phyloP scores from a whole-genome alignment of 495 filamentous ascomycete species.

The Podospora sp. region DNA sequence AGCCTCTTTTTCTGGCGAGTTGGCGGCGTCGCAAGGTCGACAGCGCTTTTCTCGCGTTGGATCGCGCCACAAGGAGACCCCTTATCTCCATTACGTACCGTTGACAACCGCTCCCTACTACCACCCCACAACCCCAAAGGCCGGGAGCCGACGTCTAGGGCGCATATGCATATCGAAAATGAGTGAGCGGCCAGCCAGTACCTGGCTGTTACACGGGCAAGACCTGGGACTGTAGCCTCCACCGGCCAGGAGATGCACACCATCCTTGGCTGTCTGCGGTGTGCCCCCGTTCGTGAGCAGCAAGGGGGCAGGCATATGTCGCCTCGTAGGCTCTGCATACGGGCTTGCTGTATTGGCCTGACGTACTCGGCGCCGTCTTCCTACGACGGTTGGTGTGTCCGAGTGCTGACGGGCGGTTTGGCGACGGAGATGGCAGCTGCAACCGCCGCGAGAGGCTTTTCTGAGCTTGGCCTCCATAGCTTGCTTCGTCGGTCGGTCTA shows the following conservation, averaged over 20 bases:
- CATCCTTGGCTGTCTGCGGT: not conserved
- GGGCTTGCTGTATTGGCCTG: not conserved
- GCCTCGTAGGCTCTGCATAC: not conserved
- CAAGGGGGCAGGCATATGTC: not conserved
- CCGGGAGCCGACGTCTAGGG: slow-evolving; percentile 12
- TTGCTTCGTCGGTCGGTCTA: not conserved
- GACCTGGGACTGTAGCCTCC: not conserved
- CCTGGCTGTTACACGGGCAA: slow-evolving; percentile 2
- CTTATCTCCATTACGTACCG: slow-evolving; percentile 22
- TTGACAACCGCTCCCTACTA: slow-evolving; percentile 8
- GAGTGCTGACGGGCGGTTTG: not conserved
- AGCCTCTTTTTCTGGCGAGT: slow-evolving; percentile 12
- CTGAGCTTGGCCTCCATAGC: not conserved
- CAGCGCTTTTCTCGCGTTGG: not conserved
- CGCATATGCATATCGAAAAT: slow-evolving; percentile 16
- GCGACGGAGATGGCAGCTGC: not conserved
- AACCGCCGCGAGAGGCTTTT: not conserved
- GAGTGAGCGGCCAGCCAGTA: not conserved
- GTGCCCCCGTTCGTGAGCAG: not conserved
- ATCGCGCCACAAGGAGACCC: slow-evolving; percentile 3
- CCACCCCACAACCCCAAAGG: slow-evolving; percentile 10
- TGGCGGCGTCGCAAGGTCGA: not conserved
- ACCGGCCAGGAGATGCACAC: not conserved
- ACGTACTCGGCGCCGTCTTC: slow-evolving; percentile 3
- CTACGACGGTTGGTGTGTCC: not conserved